Evolutionary conservation across 202 grass and related monocot species (phyloP), one percentile per base, ranked within the genome.

Genomic region (Dendrocalamus latiflorus): DNA sequence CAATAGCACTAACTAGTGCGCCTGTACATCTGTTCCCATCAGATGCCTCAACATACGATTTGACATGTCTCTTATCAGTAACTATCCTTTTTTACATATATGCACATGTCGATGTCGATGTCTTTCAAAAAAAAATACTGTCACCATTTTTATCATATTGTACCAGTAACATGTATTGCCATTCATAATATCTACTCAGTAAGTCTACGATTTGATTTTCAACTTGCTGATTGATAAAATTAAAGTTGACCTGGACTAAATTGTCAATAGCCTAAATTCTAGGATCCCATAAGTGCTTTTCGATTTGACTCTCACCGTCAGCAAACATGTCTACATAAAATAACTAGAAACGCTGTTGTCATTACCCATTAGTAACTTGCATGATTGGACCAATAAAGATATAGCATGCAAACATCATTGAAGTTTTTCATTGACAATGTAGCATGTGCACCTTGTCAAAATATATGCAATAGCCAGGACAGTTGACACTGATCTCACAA

Each of bases 401-500:
- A 67, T 26, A 66, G 59, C 33, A 72, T 7, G 43, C 72, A 76
- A 77, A 66, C 26, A 59, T 30, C 47, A 58, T 1, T 77, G 17
- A 24, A 68, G 22, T 74, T 74, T 67, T 80, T 33, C 53, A 43
- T 22, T 74, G 2, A 78, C 15, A 11, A 75, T 15, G 8, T 70
- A 91, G 44, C 57, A 76, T 76, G 20, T 76, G 70, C 48, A 98
- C 95, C 93, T 98, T 85, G 95, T 93, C 58, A 98, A 74, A 90
- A 92, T 91, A 88, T 90, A 98, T 13, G 95, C 83, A 89, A 91
- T 61, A 75, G 91, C 87, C 70, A 98, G 68, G 71, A 95, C 93
- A 82, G 95, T 89, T 55, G 95, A 98, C 58, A 98, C 87, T 83
- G 91, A 95, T 90, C 89, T 95, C 67, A 98, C 72, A 71, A 98